Conservation (phyloP, 2,329 filamentous ascomycete genomes). For the Cercospora sp. region DNA sequence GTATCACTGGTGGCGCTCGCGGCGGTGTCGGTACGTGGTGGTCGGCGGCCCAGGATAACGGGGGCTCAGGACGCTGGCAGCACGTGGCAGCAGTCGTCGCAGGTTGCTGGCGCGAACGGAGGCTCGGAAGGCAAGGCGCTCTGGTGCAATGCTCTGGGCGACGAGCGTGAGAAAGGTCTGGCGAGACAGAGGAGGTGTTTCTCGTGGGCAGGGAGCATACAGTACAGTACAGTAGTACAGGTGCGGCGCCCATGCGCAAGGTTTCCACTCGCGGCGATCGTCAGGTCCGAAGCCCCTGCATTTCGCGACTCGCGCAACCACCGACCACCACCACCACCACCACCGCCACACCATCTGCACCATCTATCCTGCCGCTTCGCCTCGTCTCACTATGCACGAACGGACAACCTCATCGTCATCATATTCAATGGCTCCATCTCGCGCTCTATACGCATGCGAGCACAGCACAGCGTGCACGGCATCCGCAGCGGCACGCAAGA, state of each 20-base stretch:
- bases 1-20: slow-evolving; percentile 1
- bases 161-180: background rate
- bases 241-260: background rate
- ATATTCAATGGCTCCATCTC: background rate
- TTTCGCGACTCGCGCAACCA: background rate
- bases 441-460: background rate
- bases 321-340: background rate
- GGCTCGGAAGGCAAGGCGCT: background rate
- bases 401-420: background rate
- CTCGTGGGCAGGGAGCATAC: background rate
- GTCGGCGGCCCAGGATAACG: background rate
- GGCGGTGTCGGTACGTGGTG: background rate
- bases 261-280: background rate
- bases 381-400: background rate
- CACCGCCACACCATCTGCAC: background rate
- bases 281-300: background rate
- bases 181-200: background rate
- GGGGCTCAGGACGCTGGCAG: background rate
- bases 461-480: background rate
- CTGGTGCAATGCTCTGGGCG: background rate
- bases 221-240: background rate
- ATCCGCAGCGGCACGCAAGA: background rate
- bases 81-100: background rate
- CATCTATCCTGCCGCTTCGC: background rate
- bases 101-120: background rate